Evolutionary conservation across 352 stramenopile species (phyloP), one percentile per base, ranked within the genome.

Genomic region (Blastocystis sp.): DNA sequence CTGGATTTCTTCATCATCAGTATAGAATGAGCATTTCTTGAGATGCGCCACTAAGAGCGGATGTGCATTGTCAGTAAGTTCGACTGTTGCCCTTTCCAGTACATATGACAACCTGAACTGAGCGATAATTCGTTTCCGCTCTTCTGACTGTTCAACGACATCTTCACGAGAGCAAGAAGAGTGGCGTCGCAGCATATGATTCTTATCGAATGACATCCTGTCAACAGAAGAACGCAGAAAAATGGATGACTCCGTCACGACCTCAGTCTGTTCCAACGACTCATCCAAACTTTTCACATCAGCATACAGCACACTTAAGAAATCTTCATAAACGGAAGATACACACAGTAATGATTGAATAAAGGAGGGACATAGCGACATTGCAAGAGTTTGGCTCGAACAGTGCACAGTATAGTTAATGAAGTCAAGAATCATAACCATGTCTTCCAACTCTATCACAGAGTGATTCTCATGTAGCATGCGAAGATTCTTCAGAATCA

Each of bases 251-350:
- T 84, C 73, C 26, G 73, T 84, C 13, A 84, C 50, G 5, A 84
- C 73, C 39, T 84, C 73, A 9, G 55, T 29, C n/a, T 84, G 23
- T 43, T 84, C 73, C 6, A 84, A 23, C 0, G 73, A 84, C 20
- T 84, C 43, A 29, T 59, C 20, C 26, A 84, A 20, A 9, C 13
- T 66, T 11, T 20, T 11, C 2, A 84, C 9, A 45, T 84, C 73
- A 2, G 20, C 34, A 3, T 13, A 7, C n/a, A 84, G 20, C 37
- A 47, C 20, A 0, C 8, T 23, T 20, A 53, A 34, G 11, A 56
- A 45, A n/a, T 37, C 43, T 26, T 53, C 43, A 55, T 77, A 77
- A 9, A 15, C 8, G 39, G 66, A 41, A 41, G 63, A 75, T 20
- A 75, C 20, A 15, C 18, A 20, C 0, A 75, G 20, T 4, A 75